phyloP scores from a whole-genome alignment of 306 rosid genomes.

The Trichosanthes truncata region DNA sequence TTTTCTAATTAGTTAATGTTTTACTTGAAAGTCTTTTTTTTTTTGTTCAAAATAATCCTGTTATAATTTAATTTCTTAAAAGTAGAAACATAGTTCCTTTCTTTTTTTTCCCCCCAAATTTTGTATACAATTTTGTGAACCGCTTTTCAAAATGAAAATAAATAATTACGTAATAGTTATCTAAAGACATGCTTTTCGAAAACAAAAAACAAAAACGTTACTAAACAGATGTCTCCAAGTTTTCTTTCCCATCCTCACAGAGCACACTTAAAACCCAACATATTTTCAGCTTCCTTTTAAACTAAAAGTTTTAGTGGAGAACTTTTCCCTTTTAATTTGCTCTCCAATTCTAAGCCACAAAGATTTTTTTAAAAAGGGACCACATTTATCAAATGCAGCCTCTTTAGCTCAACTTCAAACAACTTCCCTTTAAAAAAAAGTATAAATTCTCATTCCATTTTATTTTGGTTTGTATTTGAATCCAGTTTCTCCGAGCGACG shows the following conservation, averaged over 20 bases:
- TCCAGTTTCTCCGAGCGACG: constrained; percentile 51
- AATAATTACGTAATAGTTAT: no score
- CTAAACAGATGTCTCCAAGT: no score
- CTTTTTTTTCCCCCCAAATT: no score
- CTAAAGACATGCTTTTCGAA: no score
- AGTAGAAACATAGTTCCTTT: no score
- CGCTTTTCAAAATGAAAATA: no score
- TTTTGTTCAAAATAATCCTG: no score
- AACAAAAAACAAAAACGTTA: no score
- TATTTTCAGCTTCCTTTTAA: not conserved
- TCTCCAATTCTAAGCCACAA: no score
- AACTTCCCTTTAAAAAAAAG: not conserved
- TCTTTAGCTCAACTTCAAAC: not conserved
- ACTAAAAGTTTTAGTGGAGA: not conserved
- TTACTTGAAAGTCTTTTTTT: not conserved
- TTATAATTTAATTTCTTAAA: no score
- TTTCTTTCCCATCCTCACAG: not conserved
- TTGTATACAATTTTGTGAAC: not conserved
- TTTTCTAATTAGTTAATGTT: not conserved
- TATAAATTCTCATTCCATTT: not conserved
- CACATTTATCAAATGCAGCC: not conserved
- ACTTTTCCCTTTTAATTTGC: not conserved
- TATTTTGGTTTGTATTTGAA: constrained; percentile 14
- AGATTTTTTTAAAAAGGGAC: not conserved
- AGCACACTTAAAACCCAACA: not conserved